Evolutionary conservation across 805 yeast species (phyloP).

Genomic region (Candida golubevii): DNA sequence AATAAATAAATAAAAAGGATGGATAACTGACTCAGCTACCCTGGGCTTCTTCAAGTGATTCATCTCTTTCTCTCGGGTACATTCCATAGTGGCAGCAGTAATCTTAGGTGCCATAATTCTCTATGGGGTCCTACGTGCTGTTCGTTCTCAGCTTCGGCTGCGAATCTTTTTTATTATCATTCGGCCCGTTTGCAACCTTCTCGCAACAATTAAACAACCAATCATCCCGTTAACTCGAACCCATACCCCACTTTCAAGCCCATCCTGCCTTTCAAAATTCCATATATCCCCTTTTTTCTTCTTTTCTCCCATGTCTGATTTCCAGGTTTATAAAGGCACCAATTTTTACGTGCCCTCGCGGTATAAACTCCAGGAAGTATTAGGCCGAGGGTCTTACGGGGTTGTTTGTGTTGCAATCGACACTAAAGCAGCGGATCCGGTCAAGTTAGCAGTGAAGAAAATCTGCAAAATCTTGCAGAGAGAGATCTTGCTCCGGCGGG

Average conservation of each 20-base stretch:
- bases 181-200: not conserved
- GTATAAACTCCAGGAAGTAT: slow-evolving; percentile 51
- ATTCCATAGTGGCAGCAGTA: too few relatives aligned
- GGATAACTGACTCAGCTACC: too few relatives aligned
- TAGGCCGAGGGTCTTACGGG: slow-evolving; percentile 88
- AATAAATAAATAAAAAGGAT: too few relatives aligned
- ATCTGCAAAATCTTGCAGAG: slow-evolving; percentile 65
- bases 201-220: not conserved
- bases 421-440: slow-evolving; percentile 25
- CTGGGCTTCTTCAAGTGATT: too few relatives aligned
- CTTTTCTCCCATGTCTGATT: slow-evolving; percentile 10
- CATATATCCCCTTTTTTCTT: not conserved
- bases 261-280: not conserved
- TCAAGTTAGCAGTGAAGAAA: slow-evolving; percentile 73
- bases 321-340: slow-evolving; percentile 14
- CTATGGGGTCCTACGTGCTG: too few relatives aligned
- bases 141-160: not conserved
- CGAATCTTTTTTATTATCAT: not conserved
- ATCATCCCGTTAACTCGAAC: not conserved
- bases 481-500: slow-evolving; percentile 68
- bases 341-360: slow-evolving; percentile 59
- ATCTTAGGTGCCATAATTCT: too few relatives aligned
- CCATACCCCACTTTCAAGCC: not conserved
- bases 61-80: too few relatives aligned
- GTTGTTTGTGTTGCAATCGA: slow-evolving; percentile 75